Evolutionary conservation across 495 filamentous ascomycete species (phyloP).

Genomic region (Penicillium simplicissimum): DNA sequence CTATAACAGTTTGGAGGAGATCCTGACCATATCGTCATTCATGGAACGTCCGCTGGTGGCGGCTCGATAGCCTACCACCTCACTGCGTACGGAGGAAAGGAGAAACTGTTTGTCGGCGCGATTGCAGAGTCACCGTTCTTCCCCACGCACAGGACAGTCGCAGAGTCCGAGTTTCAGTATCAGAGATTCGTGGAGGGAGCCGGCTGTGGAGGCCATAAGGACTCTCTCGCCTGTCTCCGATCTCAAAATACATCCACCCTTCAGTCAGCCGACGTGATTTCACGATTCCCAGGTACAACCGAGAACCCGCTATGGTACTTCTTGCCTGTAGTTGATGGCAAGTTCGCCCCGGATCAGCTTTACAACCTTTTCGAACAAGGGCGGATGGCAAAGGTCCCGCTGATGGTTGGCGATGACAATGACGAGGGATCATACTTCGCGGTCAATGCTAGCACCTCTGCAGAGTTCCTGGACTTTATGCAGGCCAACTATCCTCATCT

Average conservation of each 20-base stretch:
- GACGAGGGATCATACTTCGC: constrained; percentile 64
- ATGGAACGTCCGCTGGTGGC: constrained; percentile 64
- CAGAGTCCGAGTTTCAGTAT: not conserved
- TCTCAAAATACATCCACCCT: not conserved
- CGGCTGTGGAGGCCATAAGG: not conserved
- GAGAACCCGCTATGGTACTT: not conserved
- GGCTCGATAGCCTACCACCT: constrained; percentile 62
- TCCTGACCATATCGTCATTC: constrained; percentile 62
- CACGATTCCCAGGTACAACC: not conserved
- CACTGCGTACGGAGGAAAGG: constrained; percentile 53
- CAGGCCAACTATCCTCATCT: not conserved
- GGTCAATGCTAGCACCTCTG: constrained; percentile 38
- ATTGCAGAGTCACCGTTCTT: not conserved
- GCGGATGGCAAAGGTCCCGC: constrained; percentile 57
- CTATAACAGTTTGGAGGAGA: constrained; percentile 61
- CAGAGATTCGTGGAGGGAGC: not conserved
- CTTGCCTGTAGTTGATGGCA: not conserved
- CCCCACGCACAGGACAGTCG: not conserved
- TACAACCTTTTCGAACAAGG: constrained; percentile 54
- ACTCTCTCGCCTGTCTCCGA: constrained; percentile 1
- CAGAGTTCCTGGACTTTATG: constrained; percentile 50
- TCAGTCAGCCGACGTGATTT: not conserved
- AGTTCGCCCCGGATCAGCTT: not conserved
- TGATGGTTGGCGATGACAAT: constrained; percentile 63
- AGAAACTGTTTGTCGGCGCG: constrained; percentile 57